These are phyloP conservation scores for Excoecaria agallocha DNA, from an alignment of 345 rosid genomes.

Conservation along the genomic window DNA sequence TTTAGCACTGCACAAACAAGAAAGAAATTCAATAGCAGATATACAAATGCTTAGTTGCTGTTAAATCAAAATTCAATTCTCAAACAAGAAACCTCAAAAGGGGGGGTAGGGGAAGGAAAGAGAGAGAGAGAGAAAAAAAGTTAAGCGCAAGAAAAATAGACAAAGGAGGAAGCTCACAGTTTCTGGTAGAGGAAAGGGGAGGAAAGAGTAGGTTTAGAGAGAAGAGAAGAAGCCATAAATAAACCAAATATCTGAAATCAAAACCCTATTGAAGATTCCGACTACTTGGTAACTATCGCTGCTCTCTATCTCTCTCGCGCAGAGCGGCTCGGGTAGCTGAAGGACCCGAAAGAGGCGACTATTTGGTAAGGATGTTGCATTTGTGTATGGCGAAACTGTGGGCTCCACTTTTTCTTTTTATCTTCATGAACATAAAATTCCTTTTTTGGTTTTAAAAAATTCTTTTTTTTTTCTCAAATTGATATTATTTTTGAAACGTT, in stretches of 20 bases:
- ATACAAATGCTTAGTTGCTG: background rate
- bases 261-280: background rate
- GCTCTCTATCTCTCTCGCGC: background rate
- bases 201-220: constrained; percentile 49
- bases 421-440: no score
- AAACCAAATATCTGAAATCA: background rate
- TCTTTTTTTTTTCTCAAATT: no score
- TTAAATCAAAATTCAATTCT: background rate
- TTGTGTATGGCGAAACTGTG: background rate
- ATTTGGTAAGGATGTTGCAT: background rate
- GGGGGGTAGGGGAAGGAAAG: background rate
- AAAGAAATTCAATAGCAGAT: background rate
- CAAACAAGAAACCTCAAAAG: background rate
- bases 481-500: no score
- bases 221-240: constrained; percentile 53
- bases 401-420: background rate
- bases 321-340: background rate
- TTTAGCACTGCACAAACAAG: constrained; percentile 25
- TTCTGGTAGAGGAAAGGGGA: constrained; percentile 45
- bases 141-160: background rate
- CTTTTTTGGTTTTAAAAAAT: no score
- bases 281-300: background rate
- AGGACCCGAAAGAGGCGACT: background rate
- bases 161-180: constrained; percentile 35
- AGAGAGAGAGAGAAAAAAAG: background rate